phyloP scores from a whole-genome alignment of 345 rosid genomes.

The Limnanthes douglasii region DNA sequence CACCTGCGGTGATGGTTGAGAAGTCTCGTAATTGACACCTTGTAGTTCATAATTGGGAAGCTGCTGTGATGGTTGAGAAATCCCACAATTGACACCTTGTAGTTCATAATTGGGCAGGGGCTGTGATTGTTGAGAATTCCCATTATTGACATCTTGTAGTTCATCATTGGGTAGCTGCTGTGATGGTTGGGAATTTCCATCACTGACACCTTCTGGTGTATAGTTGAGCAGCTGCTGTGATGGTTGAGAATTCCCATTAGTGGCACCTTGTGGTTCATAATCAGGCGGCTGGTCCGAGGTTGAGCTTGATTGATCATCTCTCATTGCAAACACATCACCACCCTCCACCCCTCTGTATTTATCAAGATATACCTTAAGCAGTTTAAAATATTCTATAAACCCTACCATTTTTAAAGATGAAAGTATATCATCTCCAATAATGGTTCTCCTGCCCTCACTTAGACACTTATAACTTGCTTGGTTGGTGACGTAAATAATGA shows the following conservation, averaged over 20 bases:
- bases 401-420: slow-evolving; percentile 97
- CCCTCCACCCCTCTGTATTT: slow-evolving; percentile 80
- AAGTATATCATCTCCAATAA: slow-evolving; percentile 89
- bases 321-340: slow-evolving; percentile 50
- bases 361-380: slow-evolving; percentile 58
- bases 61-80: too few species aligned
- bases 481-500: slow-evolving; percentile 95
- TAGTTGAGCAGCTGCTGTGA: too few species aligned
- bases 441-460: slow-evolving; percentile 93
- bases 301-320: slow-evolving; percentile 33
- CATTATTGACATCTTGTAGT: background rate
- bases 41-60: too few species aligned
- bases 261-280: slow-evolving; percentile 17
- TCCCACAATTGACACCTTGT: too few species aligned
- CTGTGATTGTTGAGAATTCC: background rate
- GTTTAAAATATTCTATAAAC: slow-evolving; percentile 90
- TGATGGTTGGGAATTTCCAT: too few species aligned
- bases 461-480: slow-evolving; percentile 98
- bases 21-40: too few species aligned
- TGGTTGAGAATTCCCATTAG: slow-evolving; percentile 44
- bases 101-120: too few species aligned
- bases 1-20: too few species aligned
- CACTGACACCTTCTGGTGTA: too few species aligned
- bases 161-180: too few species aligned
- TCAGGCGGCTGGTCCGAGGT: slow-evolving; percentile 17